Evolutionary conservation across 2,329 filamentous ascomycete genomes (phyloP), one percentile per base, ranked within the genome.

Genomic region (Fusarium sp.): DNA sequence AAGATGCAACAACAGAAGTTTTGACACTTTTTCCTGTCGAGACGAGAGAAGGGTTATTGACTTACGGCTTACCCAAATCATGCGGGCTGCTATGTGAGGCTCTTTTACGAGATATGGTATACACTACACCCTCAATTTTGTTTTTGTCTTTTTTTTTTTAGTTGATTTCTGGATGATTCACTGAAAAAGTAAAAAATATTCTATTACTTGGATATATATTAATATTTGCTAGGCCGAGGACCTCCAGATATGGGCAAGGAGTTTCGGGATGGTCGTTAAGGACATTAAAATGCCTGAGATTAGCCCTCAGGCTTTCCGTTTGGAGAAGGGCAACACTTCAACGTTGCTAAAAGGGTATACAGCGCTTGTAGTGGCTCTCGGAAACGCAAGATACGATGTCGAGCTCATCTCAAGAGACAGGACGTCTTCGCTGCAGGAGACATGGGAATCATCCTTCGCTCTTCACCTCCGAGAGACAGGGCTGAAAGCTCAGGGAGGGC

Each of bases 251-350:
- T 74, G 72, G 72, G 72, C 72, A 13, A 71, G 50, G 51, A 63
- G 50, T 26, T 64, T 74, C 45, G 72, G 72, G 11, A 66, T 74
- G 58, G 64, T 65, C 12, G 70, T 74, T 18, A 74, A 74, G 39
- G 72, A 74, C 50, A 58, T 74, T 16, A 58, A 56, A n/a, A 65
- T 46, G 37, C 72, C 72, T 44, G 72, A 74, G 30, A 74, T 74
- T 41, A 66, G 62, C n/a, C 72, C 72, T 8, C 72, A 74, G 48
- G 72, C 72, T 46, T 74, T 74, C 45, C 72, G 72, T 28, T 72
- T 74, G 46, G 72, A 74, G 25, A 74, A 74, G 42, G 68, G 67
- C 58, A 74, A 74, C 56, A 73, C 67, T n/a, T 74, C 72, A 21
- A 62, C 72, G n/a, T 56, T 74, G 14, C 62, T 74, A 45, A 74